Percentiles rank a stretch among this genome's conserved stretches.
Conservation (phyloP, 345 rosid species). For the Anastatica hierochuntica region DNA sequence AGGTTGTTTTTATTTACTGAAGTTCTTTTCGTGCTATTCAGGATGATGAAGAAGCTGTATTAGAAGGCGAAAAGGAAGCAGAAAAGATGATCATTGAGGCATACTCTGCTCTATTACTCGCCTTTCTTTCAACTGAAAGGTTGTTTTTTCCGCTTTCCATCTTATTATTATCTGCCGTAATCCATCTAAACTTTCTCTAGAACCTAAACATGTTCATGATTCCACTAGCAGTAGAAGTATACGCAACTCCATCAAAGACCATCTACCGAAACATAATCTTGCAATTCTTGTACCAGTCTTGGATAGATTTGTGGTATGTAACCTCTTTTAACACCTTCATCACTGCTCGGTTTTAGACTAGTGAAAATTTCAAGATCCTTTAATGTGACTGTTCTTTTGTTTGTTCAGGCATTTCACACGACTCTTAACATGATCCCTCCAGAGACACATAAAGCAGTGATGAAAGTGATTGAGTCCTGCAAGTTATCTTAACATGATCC, state of each 20-base stretch:
- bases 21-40: conserved; percentile 11
- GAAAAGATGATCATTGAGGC: conserved; percentile 99
- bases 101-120: conserved; percentile 86
- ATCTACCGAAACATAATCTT: conserved; percentile 63
- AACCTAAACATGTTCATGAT: conserved; percentile 10
- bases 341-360: conserved; percentile 1
- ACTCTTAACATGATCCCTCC: conserved; percentile 86
- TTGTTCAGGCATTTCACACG: conserved; percentile 75
- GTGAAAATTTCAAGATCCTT: neutral
- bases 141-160: conserved; percentile 15
- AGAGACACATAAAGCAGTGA: conserved; percentile 87
- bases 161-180: neutral
- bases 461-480: conserved; percentile 87
- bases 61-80: conserved; percentile 94
- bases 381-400: neutral
- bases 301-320: conserved; percentile 98
- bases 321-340: conserved; percentile 11
- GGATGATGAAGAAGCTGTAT: conserved; percentile 69
- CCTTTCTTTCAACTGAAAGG: conserved; percentile 98
- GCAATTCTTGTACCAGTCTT: conserved; percentile 74
- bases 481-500: too few species aligned
- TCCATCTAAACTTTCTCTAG: conserved; percentile 1
- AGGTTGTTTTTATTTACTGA: neutral
- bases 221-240: conserved; percentile 50
- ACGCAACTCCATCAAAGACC: conserved; percentile 63